Base-by-base conservation (phyloP, 2,329 filamentous ascomycete genomes). In the Fusarium xyrophilum region DNA sequence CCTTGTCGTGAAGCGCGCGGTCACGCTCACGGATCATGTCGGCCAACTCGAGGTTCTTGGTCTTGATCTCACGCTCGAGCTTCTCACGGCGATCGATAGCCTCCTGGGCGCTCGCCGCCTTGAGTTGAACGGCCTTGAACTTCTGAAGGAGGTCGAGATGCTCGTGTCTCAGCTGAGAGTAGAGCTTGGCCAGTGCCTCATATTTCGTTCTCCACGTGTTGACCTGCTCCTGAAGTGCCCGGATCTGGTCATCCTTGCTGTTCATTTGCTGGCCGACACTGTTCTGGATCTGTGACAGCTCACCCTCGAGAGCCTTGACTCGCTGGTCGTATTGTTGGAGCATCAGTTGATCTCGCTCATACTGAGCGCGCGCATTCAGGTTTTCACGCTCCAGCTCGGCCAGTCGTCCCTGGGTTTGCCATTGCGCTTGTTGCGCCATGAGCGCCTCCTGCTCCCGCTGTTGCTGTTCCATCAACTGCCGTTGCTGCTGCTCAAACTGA, bases 1-100 rank as follows among this genome's bases (percentile, higher is more conserved):
- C 96, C 78, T 94, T 93, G 67, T 99, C 96, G 76, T 98, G 93
- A 54, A 97, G 81, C 32, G 96, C 96, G 68, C 96, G 89, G 76
- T 99, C 96, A 72, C 96, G 88, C 82, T 99, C 96, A 43, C 96
- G 89, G 69, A 99, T 99, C 96, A 99, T 98, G 78, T 98, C 93
- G 33, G 96, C 96, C 65, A 99, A 82, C 79, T 99, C 96, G n/a
- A 99, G 84, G 77, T 99, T 99, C 87, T 99, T 99, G 32, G 95
- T 97, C 87, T 99, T 99, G 78, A 99, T 91, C 81, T 99, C 96
- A 35, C 95, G 91, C 82, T 98, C 93, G 54, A 99, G 86, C 83
- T 96, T 97, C 82, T 99, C 96, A 12, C 95, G 90, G 73, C 88
- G 90, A 60, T 98, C 96, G 68, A 98, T 97, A 3, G 96, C 96